phyloP scores from a whole-genome alignment of 306 rosid genomes.

The Luffa acutangula region DNA sequence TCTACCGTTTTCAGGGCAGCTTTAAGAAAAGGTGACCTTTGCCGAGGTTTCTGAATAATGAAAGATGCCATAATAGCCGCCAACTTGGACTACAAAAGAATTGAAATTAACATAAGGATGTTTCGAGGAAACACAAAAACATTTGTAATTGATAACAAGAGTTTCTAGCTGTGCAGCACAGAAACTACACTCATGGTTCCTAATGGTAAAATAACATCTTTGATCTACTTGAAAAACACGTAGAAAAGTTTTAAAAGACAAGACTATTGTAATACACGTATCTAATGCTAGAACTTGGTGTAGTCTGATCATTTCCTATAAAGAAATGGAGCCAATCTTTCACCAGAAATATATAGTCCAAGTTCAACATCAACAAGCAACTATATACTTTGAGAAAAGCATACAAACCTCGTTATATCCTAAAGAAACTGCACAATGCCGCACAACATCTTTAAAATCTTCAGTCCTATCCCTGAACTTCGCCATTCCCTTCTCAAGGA shows the following conservation, averaged over 20 bases:
- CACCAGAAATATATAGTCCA: not conserved
- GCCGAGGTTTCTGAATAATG: constrained; percentile 74
- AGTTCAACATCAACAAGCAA: not conserved
- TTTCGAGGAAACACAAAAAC: not conserved
- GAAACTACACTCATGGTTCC: not conserved
- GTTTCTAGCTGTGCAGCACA: not conserved
- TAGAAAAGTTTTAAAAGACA: not conserved
- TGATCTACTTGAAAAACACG: not conserved
- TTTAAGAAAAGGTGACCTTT: constrained; percentile 57
- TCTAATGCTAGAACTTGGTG: not conserved
- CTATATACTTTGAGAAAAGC: not conserved
- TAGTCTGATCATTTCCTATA: not conserved
- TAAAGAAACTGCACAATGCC: constrained; percentile 56
- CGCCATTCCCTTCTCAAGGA: constrained; percentile 21
- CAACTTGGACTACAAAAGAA: constrained; percentile 53
- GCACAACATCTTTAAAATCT: constrained; percentile 84
- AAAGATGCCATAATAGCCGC: constrained; percentile 83
- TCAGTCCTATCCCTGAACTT: constrained; percentile 72
- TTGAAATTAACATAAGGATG: not conserved
- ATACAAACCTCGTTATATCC: constrained; percentile 64
- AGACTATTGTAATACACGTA: not conserved
- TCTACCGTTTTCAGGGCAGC: constrained; percentile 82
- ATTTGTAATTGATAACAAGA: not conserved
- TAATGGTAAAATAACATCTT: not conserved
- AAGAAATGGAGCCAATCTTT: not conserved